phyloP scores from a whole-genome alignment of 192 early-diverging fungal species.

The Rhizophagus prolifer region DNA sequence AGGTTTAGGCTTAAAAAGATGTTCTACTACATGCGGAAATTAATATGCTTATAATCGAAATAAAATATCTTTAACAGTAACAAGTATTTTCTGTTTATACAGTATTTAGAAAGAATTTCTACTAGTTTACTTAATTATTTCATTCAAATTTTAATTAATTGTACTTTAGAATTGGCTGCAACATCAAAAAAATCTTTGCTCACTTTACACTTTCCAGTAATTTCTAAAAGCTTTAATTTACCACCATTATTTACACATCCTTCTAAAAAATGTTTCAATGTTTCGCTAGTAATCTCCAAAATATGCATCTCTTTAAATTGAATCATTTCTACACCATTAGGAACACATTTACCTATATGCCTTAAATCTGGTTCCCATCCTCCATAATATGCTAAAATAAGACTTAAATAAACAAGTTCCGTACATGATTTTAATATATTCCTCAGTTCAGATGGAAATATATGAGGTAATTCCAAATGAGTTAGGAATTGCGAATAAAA shows the following conservation, averaged over 20 bases:
- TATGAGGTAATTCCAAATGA: neutral
- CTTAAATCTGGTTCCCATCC: neutral
- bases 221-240: neutral
- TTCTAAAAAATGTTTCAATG: neutral
- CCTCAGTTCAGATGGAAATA: neutral
- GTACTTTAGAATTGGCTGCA: neutral
- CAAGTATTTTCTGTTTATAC: too few relatives aligned
- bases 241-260: neutral
- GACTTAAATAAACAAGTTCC: neutral
- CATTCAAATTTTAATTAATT: neutral
- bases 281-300: neutral
- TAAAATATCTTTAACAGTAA: too few relatives aligned
- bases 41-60: too few relatives aligned
- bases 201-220: neutral
- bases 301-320: neutral
- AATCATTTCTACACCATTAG: neutral
- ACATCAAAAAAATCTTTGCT: neutral
- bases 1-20: too few relatives aligned
- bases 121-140: too few relatives aligned
- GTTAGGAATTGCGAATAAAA: neutral
- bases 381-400: neutral
- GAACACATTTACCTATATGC: neutral
- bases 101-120: too few relatives aligned
- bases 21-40: too few relatives aligned
- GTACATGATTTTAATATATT: neutral